Base-by-base conservation (phyloP, 2,329 filamentous ascomycete species). In the Xylaria sp. region DNA sequence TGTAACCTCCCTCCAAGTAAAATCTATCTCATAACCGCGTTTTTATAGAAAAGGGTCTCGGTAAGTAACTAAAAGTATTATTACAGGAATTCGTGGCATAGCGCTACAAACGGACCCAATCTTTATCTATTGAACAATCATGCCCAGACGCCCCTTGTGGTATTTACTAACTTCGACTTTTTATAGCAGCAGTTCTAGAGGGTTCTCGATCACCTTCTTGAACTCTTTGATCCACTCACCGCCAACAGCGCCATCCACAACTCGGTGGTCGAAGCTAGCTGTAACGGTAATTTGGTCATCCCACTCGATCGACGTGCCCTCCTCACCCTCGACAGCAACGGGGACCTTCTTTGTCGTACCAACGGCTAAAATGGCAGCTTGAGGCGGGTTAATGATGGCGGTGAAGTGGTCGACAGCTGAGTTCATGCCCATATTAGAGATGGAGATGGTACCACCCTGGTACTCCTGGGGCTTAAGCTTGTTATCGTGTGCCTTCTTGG, bases 341-440 rank as follows among this genome's bases (percentile, higher is more conserved):
- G 97, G 93, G 64, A 98, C 95, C 91, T 98, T 98, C 85, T 93
- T 92, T 77, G 93, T 94, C 74, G 94, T 97, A 78, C 97, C 96
- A 68, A 99, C 93, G 64, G 96, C 95, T 72, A 99, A 88, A 81
- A 99, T 99, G 79, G 90, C 92, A 64, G 96, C 93, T 86, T 99
- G 97, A 63, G 96, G 96, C 74, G 97, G 96, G 90, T 99, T 99
- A 88, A 99, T 97, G 79, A 99, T 92, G 75, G 96, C 96, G 62
- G 96, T 98, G 86, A 99, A 99, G 81, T 94, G 90, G 84, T 98
- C 94, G 72, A 99, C 91, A 60, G 96, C 95, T 57, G 91, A 80
- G 89, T 99, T 99, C 96, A 99, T 99, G 83, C 96, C 96, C 96
- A 99, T 97, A 90, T 99, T 99, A 85, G 93, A 97, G 84, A 99